Evolutionary conservation across 164 flowering plant genomes (phyloP).

Genomic region (Magnolia kwangsiensis): DNA sequence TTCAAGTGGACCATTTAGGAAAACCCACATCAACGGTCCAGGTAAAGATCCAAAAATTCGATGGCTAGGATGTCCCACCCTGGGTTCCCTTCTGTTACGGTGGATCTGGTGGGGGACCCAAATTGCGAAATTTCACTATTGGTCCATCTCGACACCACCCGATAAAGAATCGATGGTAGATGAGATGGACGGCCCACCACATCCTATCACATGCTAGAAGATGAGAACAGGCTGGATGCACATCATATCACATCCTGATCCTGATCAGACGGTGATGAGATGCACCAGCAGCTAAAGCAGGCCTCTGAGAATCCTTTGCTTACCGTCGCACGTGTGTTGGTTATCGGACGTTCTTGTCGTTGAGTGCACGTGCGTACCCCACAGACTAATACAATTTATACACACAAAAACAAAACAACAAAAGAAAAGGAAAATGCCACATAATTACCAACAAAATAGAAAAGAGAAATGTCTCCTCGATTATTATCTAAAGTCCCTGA

Average conservation of each 20-base stretch:
- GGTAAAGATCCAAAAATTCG: too few species aligned
- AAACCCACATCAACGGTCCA: too few species aligned
- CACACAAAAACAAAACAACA: neutral
- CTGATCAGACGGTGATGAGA: neutral
- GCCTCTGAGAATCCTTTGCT: neutral
- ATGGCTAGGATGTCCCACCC: too few species aligned
- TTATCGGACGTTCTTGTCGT: constrained; percentile 10
- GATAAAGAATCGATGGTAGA: too few species aligned
- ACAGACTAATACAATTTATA: neutral
- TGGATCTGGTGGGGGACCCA: too few species aligned
- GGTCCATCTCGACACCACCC: too few species aligned
- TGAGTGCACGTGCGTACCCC: constrained; percentile 13
- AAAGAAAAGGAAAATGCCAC: neutral
- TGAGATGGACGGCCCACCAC: neutral
- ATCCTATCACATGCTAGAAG: neutral
- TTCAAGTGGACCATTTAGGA: too few species aligned
- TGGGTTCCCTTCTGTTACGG: too few species aligned
- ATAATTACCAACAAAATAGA: neutral
- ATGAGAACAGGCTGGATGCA: too few species aligned
- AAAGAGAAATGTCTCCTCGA: neutral
- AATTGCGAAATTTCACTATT: too few species aligned
- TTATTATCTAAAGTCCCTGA: too few species aligned
- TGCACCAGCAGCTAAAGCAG: neutral
- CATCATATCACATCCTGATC: neutral
- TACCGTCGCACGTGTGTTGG: neutral